Base-by-base conservation (phyloP, 2,329 filamentous ascomycete species). In the Dactylellina leptospora region DNA sequence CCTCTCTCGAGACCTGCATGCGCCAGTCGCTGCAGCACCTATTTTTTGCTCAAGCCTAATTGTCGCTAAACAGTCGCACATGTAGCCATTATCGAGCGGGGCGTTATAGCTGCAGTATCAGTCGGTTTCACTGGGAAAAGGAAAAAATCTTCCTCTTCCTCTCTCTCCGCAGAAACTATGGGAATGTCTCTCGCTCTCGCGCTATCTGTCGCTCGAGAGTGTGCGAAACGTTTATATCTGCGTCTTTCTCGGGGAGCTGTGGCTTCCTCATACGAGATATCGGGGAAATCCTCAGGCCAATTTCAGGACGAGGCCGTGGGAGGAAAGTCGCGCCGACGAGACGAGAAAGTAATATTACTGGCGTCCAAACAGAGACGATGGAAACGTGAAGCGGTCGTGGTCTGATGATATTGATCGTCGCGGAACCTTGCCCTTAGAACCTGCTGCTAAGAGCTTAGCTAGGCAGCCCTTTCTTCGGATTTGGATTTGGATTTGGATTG, bases 81-180 rank as follows among this genome's bases (percentile, higher is more conserved):
- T 62, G 42, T 36, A 70, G 53, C 64, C 64, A 62, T 56, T 56
- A 56, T 70, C 64, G 56, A 62, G 36, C 66, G 66, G 66, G 51
- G 66, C 50, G 66, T 70, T 62, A 62, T 70, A 61, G 36, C 64
- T 56, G 56, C 50, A 62, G 56, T 38, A 42, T 42, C 48, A 44
- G 54, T 56, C 40, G 36, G 66, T 71, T 61, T 71, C 66, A 71
- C 36, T 47, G 25, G 45, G 40, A 18, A 18, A 23, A 47, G 20
- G 48, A 58, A 33, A 18, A 45, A 58, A 58, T 6, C 25, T 53
- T 33, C 25, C 16, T 11, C 10, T 3, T 5, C 3, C 40, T 53
- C 48, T 23, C 48, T 33, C 27, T 33, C 48, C 20, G 11, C 4
- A 22, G 23, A 16, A 13, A 10, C 23, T 48, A 33, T n/a, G n/a